Evolutionary conservation across 2,329 filamentous ascomycete species (phyloP), one percentile per base, ranked within the genome.

Genomic region (Thelonectria rubi): DNA sequence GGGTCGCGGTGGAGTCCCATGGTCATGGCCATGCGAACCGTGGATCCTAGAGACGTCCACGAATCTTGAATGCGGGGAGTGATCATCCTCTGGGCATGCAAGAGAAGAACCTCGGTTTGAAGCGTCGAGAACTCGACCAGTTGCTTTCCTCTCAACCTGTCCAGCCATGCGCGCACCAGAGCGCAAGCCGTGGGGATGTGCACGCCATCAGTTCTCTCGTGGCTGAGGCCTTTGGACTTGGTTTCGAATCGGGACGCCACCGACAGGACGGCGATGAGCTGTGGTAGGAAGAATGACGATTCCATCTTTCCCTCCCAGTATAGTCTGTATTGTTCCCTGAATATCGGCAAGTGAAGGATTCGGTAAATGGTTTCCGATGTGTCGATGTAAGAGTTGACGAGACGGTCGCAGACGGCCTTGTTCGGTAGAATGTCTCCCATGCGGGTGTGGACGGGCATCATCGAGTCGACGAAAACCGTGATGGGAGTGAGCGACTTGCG

Each of bases 1-100:
- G 84, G 83, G 55, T 87, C 84, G 4, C 84, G 79, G 65, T 87
- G 84, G 48, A 87, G 75, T 3, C 84, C 84, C 83, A 87, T 86
- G 3, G 81, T 83, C 84, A 86, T 86, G 30, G 83, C 84, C 76
- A 84, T 83, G 15, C 84, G 81, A 5, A 86, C 79, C 43, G 86
- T 80, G 54, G 80, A 79, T 5, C 84, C 84, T n/a, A 86, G 74
- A 57, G 85, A 82, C 14, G 80, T 79, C 84, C 84, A 87, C 0
- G 81, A 77, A 53, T 84, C 81, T 54, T 85, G 81, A 34, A 81
- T 77, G 8, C 80, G 79, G 20, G 78, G 78, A 5, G 83, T 82
- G 71, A 84, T 82, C 77, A 85, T 82, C 55, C 83, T 76, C 64
- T 81, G 79, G 2, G 84, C 82, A 63, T 85, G 82, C 32, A 86